Percentiles rank a stretch among this genome's conserved stretches.
Conservation (phyloP, 441 rosid species). For the Hura crepitans region DNA sequence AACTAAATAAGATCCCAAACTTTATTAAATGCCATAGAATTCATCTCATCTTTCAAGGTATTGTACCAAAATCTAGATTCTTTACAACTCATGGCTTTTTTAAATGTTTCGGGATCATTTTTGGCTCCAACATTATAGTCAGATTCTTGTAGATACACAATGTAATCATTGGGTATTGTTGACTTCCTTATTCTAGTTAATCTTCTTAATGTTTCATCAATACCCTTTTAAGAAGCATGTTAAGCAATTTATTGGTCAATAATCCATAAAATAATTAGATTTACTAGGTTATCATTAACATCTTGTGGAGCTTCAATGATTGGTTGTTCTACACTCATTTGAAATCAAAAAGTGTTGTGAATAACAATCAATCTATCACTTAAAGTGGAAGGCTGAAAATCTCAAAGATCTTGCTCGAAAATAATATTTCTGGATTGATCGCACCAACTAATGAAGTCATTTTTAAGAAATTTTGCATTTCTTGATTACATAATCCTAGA, state of each 20-base stretch:
- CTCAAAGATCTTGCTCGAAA: neutral
- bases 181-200: neutral
- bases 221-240: neutral
- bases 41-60: neutral
- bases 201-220: neutral
- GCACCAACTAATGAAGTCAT: constrained; percentile 9
- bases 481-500: neutral
- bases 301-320: neutral
- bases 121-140: neutral
- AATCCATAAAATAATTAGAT: neutral
- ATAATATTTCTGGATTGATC: neutral
- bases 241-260: neutral
- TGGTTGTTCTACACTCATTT: neutral
- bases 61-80: neutral
- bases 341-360: neutral
- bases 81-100: neutral
- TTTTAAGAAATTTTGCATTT: constrained; percentile 10
- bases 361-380: neutral
- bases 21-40: neutral
- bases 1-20: constrained; percentile 2
- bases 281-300: neutral
- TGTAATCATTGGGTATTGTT: neutral
- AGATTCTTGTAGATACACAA: constrained; percentile 4
- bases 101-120: constrained; percentile 5
- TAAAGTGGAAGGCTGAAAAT: neutral